Evolutionary conservation across 495 filamentous ascomycete species (phyloP).

Genomic region (Xylaria sp.): DNA sequence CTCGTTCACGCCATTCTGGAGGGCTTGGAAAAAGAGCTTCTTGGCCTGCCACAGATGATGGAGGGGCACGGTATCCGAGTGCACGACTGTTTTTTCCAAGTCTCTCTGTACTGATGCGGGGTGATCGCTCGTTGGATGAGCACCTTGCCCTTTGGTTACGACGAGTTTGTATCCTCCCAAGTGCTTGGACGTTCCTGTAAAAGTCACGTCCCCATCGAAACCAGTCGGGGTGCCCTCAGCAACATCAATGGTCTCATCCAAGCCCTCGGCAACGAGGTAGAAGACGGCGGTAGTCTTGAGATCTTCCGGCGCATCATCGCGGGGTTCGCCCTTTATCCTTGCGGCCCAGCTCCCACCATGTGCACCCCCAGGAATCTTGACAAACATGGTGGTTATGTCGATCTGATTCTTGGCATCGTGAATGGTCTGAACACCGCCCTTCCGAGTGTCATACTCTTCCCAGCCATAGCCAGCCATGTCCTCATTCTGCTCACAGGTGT

Average conservation of each 20-base stretch:
- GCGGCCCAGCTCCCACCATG: conserved; percentile 93
- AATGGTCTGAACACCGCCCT: conserved; percentile 86
- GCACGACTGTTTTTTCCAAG: conserved; percentile 78
- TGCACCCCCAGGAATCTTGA: conserved; percentile 88
- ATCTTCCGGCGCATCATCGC: conserved; percentile 65
- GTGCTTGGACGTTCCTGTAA: conserved; percentile 73
- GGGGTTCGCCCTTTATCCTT: conserved; percentile 81
- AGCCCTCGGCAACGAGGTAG: conserved; percentile 80
- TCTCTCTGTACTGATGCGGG: conserved; percentile 67
- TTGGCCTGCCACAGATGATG: conserved; percentile 88
- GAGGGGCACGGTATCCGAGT: conserved; percentile 70
- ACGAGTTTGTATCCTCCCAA: conserved; percentile 87
- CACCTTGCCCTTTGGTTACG: conserved; percentile 71
- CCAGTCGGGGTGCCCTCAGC: conserved; percentile 61
- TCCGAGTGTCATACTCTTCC: conserved; percentile 92
- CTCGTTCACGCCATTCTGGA: conserved; percentile 78
- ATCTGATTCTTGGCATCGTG: conserved; percentile 86
- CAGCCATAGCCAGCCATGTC: conserved; percentile 96
- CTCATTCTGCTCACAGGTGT: conserved; percentile 95
- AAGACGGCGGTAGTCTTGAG: conserved; percentile 81
- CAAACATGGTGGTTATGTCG: conserved; percentile 89
- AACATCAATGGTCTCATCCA: conserved; percentile 67
- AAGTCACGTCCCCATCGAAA: conserved; percentile 73
- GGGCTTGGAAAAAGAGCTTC: conserved; percentile 74
- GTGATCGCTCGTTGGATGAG: conserved; percentile 66